Percentiles rank a stretch among this genome's conserved stretches.
Evolutionary conservation across 331 rosid species (phyloP).

Genomic region (Phaseolus coccineus): DNA sequence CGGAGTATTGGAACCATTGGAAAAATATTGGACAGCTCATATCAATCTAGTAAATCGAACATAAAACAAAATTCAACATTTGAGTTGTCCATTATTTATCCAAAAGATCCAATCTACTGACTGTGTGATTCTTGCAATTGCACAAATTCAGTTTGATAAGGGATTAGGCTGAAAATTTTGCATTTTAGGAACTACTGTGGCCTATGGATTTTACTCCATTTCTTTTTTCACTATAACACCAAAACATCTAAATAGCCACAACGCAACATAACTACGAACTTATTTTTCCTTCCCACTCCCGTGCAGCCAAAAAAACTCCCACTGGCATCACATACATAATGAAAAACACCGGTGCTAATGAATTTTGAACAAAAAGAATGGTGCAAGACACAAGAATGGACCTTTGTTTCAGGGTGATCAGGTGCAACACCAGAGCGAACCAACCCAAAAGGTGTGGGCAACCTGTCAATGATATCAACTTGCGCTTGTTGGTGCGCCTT

Average conservation of each 20-base stretch:
- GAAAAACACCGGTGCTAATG: not conserved
- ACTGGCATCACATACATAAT: slow-evolving; percentile 17
- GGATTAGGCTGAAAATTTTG: not conserved
- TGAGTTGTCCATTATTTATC: not conserved
- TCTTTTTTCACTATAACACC: not conserved
- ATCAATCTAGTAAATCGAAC: not conserved
- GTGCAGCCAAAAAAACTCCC: slow-evolving; percentile 4
- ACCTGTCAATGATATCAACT: slow-evolving; percentile 85
- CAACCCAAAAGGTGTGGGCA: slow-evolving; percentile 89
- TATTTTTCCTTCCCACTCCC: not conserved
- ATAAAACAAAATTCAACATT: too few species aligned
- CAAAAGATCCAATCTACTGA: not conserved
- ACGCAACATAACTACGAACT: not conserved
- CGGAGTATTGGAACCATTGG: not conserved
- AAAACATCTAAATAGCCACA: slow-evolving; percentile 7
- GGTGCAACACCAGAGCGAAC: slow-evolving; percentile 97
- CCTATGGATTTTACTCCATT: not conserved
- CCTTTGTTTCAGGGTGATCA: slow-evolving; percentile 98
- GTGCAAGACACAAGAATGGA: slow-evolving; percentile 33
- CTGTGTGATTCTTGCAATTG: too few species aligned
- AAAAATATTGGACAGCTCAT: not conserved
- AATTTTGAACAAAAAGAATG: slow-evolving; percentile 1
- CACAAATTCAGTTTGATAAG: not conserved
- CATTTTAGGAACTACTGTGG: not conserved
- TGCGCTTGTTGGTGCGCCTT: slow-evolving; percentile 71